phyloP scores from a whole-genome alignment of 192 early-diverging fungal genomes.

The Coemansia sp. region DNA sequence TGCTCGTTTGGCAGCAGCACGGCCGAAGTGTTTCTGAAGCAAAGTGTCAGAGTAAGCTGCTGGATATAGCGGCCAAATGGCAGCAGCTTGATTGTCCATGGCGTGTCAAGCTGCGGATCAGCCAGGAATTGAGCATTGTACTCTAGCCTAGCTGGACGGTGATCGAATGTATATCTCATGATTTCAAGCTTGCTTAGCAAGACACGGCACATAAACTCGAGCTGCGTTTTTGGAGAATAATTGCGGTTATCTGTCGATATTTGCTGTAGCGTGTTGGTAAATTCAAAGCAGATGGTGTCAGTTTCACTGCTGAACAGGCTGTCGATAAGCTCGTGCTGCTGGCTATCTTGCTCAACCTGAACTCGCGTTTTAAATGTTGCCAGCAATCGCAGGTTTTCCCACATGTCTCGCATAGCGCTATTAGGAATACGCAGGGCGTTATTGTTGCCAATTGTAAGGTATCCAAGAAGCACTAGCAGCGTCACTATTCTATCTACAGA shows the following conservation, averaged over 20 bases:
- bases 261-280: neutral
- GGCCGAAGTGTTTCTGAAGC: too few relatives aligned
- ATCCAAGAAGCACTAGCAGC: neutral
- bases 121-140: neutral
- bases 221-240: neutral
- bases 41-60: neutral
- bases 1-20: too few relatives aligned
- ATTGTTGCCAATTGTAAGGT: neutral
- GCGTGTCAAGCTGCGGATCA: neutral
- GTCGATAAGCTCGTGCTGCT: neutral
- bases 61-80: neutral
- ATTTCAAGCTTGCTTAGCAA: neutral
- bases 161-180: neutral
- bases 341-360: neutral
- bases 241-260: neutral
- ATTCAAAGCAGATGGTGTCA: neutral
- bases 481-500: neutral
- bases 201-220: neutral
- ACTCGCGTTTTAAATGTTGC: neutral
- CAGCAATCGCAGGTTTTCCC: neutral
- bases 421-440: neutral
- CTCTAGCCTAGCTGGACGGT: neutral
- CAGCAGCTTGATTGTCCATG: neutral
- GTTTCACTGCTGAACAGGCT: neutral
- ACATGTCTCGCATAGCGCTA: neutral